Evolutionary conservation across 164 flowering plant genomes (phyloP).

Genomic region (Platanus orientalis): DNA sequence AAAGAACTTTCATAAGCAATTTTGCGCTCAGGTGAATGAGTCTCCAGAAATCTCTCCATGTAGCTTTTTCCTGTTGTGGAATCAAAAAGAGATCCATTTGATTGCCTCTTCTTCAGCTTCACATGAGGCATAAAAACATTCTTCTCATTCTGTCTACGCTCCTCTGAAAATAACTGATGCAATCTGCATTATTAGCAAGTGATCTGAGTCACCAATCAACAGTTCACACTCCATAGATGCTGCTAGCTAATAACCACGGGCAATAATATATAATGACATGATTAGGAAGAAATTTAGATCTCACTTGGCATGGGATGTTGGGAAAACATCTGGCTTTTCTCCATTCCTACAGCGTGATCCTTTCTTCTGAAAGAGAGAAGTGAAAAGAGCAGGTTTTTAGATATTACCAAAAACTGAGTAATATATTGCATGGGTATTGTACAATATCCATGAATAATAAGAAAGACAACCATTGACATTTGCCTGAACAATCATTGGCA

Average conservation of each 20-base stretch:
- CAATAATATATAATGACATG: not conserved
- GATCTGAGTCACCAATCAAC: conserved; percentile 9
- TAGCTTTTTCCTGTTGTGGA: conserved; percentile 59
- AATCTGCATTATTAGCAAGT: conserved; percentile 44
- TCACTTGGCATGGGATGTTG: conserved; percentile 75
- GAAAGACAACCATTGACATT: no score
- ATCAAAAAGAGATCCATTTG: conserved; percentile 43
- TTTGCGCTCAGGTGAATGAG: conserved; percentile 43
- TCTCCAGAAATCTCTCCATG: conserved; percentile 65
- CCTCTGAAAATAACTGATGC: conserved; percentile 70
- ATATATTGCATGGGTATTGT: no score
- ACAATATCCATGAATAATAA: no score
- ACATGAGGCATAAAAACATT: conserved; percentile 49
- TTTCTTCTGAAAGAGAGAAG: conserved; percentile 51
- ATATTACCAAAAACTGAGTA: not conserved
- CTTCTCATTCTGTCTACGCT: conserved; percentile 45
- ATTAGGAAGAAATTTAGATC: conserved; percentile 17
- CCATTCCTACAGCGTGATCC: conserved; percentile 70
- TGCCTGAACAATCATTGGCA: no score
- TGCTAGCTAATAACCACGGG: not conserved
- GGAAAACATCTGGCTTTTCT: conserved; percentile 51
- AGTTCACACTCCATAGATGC: not conserved
- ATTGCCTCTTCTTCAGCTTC: conserved; percentile 68
- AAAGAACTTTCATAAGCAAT: conserved; percentile 34
- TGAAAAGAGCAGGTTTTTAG: not conserved